These are phyloP conservation scores for Theobroma cacao DNA, from an alignment of 345 rosid species.

Conservation along the genomic window DNA sequence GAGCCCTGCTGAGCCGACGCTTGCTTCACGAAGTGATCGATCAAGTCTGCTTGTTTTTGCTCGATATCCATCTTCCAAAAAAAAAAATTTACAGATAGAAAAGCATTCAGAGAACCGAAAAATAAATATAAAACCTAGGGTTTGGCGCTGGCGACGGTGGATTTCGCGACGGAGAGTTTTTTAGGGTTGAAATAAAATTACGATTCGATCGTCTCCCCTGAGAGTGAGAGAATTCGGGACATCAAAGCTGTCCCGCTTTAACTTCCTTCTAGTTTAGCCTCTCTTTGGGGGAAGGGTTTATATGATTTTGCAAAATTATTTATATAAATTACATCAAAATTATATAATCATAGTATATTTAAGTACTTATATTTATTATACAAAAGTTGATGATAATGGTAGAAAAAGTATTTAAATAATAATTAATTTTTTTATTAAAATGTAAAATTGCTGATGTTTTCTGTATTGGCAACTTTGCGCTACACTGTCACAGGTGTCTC, in stretches of 20 bases:
- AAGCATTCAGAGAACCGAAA: background rate
- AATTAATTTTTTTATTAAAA: too few species aligned
- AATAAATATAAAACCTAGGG: background rate
- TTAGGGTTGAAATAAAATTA: background rate
- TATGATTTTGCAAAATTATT: background rate
- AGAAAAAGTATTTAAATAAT: background rate
- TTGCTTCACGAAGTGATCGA: constrained; percentile 61
- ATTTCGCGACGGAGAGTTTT: background rate
- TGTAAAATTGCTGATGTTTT: background rate
- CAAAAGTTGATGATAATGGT: background rate
- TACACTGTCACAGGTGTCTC: background rate
- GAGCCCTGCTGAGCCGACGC: constrained; percentile 55
- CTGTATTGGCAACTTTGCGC: background rate
- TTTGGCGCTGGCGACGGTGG: background rate
- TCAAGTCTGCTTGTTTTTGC: constrained; percentile 69
- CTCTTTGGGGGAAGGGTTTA: too few species aligned
- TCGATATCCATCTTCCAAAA: constrained; percentile 70
- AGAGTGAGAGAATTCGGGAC: background rate
- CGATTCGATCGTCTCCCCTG: background rate
- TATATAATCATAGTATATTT: too few species aligned
- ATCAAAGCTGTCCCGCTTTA: background rate
- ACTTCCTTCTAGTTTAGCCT: background rate
- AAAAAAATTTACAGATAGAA: background rate
- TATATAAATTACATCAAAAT: too few species aligned
- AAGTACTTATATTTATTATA: too few species aligned